Base-by-base conservation (phyloP, 805 yeast species). In the Zygosaccharomyces lentus region DNA sequence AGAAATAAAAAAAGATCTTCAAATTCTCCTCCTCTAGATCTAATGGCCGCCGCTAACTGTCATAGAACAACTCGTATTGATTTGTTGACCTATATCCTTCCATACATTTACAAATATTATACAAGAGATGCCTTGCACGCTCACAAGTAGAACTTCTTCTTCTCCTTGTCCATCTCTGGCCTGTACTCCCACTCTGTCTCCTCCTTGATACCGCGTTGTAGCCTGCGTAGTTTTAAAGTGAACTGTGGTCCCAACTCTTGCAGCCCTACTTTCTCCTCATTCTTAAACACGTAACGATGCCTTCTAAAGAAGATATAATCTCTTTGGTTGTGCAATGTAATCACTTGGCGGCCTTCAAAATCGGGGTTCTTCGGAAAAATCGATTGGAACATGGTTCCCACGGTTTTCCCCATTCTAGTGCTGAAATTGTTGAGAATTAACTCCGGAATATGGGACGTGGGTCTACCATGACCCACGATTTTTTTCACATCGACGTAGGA, bases 211-310 rank as follows among this genome's bases (percentile, higher is more conserved):
- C 98, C 99, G 69, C 81, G 84, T 66, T 91, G 98, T 48, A 93
- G 72, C 60, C 98, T 76, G 66, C 96, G 80, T 55, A 93, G 70
- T 62, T 85, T 83, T 64, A 93, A 69, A 1, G 99, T 93, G 66
- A 93, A 93, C 66, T 90, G 97, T 1, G 99, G 99, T 0, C 99
- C 99, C 36, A 93, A 71, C 62, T 93, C 99, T 61, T 93, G 99
- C 41, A 93, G 70, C 6, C 98, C 99, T 1, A 91, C 97, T 57
- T 81, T 82, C 65, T 88, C 95, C 55, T 89, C 96, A 62, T 88
- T 86, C 61, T 79, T 76, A 70, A 93, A 93, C 1, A 88, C 72
- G 58, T 93, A 93, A 59, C 99, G 78, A 63, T 93, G 99, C 69
- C 97, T 80, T 70, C 99, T 78, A 75, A 93, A 91, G 59, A 93